Evolutionary conservation across 202 grass and related monocot species (phyloP).

Genomic region (Setaria viridis): DNA sequence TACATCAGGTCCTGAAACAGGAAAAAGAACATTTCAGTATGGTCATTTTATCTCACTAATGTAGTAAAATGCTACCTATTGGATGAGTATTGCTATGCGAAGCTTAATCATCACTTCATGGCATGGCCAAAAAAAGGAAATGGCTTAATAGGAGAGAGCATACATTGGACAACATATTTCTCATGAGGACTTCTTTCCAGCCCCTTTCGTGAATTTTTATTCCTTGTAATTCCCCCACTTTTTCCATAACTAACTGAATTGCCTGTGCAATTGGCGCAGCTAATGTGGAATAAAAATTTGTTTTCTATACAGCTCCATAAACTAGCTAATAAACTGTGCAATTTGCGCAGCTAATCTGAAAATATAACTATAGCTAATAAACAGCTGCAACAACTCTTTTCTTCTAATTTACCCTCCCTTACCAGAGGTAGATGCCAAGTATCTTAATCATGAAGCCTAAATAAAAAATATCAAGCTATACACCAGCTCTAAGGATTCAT

Average conservation of each 20-base stretch:
- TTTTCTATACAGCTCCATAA: neutral
- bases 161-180: too few relatives aligned
- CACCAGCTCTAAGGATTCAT: neutral
- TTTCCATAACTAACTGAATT: neutral
- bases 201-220: too few relatives aligned
- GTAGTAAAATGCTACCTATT: neutral
- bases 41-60: constrained; percentile 1
- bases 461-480: neutral
- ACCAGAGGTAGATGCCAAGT: neutral
- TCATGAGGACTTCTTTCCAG: too few relatives aligned
- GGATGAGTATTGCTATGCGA: too few relatives aligned
- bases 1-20: constrained; percentile 46
- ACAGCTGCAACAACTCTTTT: neutral
- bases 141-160: too few relatives aligned
- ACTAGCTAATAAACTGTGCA: too few relatives aligned
- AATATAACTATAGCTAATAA: neutral
- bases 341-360: too few relatives aligned
- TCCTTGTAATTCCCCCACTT: too few relatives aligned
- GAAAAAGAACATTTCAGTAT: constrained; percentile 32
- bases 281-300: neutral
- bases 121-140: too few relatives aligned
- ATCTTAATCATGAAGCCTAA: neutral
- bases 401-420: neutral
- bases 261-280: neutral
- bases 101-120: too few relatives aligned